Evolutionary conservation across 352 stramenopile genomes (phyloP), one percentile per base, ranked within the genome.

Genomic region (Globisporangium echinulatum): DNA sequence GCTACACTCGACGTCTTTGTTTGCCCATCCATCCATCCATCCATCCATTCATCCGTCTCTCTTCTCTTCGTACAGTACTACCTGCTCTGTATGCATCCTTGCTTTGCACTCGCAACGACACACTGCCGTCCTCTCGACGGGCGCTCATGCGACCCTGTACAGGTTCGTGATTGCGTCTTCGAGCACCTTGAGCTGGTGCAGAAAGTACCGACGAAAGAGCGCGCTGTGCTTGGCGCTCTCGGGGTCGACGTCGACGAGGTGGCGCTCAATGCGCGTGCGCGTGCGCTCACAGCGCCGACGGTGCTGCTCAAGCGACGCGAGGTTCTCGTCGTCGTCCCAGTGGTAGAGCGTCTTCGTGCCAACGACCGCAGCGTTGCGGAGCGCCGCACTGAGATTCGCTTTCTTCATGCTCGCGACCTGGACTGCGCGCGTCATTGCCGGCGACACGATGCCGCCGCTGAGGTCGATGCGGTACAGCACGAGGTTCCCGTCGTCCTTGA

Each of bases 381-480:
- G 58, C 3, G 72, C 69, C 13, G 66, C 63, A 1, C 56, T 70
- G 5, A 81, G 49, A 53, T 62, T 71, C 4, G 64, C 56, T 48
- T 81, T 81, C n/a, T 63, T 53, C 62, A 78, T 69, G 51, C 33
- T 63, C 25, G 59, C 58, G 15, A 76, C 37, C 51, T 81, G 72
- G 2, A 81, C 42, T 1, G 59, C 70, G n/a, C 72, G 64, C 40
- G 67, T 64, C 56, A 72, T 64, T 3, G 67, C 69, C 0, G 61
- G 57, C 6, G 64, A 66, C 1, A 59, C 54, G 36, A 75, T 61
- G 33, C 52, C 67, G 3, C 67, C 67, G 13, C 64, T 60, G 8
- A 56, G 52, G 40, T 68, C 58, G n/a, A 81, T 66, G 42, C 63
- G 52, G 11, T 66, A 66, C 43, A 52, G 55, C 19, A 83, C 52